These are phyloP conservation scores for Apiospora saccharicola DNA, from an alignment of 2,329 filamentous ascomycete genomes.

Conservation along the genomic window DNA sequence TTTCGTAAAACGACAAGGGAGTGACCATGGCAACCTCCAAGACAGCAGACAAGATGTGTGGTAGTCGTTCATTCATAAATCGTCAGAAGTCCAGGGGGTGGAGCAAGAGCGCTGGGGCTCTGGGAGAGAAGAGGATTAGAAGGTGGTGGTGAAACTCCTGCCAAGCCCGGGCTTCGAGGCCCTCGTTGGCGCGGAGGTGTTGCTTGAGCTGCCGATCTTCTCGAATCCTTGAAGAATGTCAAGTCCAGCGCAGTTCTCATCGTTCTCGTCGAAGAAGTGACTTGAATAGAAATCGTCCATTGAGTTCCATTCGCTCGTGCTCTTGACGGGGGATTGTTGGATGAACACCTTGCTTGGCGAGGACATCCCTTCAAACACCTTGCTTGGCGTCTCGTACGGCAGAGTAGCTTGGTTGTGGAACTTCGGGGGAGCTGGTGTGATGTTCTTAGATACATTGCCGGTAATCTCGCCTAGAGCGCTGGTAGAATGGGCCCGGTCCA, in stretches of 20 bases:
- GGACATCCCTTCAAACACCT: conserved; percentile 60
- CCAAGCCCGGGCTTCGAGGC: conserved; percentile 45
- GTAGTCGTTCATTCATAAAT: conserved; percentile 33
- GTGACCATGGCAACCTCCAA: conserved; percentile 24
- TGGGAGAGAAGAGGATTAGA: conserved; percentile 38
- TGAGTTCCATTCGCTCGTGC: conserved; percentile 48
- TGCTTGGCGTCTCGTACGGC: conserved; percentile 63
- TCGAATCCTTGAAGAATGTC: conserved; percentile 80
- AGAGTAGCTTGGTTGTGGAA: conserved; percentile 48
- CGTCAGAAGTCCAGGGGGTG: conserved; percentile 25
- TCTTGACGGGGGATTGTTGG: conserved; percentile 49
- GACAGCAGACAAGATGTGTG: conserved; percentile 17
- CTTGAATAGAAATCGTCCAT: conserved; percentile 61
- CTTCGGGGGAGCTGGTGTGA: conserved; percentile 59
- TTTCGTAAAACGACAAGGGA: conserved; percentile 22
- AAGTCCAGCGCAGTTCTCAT: conserved; percentile 65
- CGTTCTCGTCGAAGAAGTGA: conserved; percentile 66
- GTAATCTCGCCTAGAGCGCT: conserved; percentile 69
- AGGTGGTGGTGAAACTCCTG: conserved; percentile 47
- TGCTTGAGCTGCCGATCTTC: conserved; percentile 68
- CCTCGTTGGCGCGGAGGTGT: conserved; percentile 37
- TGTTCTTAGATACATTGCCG: conserved; percentile 57
- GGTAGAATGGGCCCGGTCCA: conserved; percentile 70
- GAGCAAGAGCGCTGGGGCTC: conserved; percentile 22
- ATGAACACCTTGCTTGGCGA: conserved; percentile 63